phyloP scores from a whole-genome alignment of 768 basidiomycete species.

The Neoboletus subvelutipes region DNA sequence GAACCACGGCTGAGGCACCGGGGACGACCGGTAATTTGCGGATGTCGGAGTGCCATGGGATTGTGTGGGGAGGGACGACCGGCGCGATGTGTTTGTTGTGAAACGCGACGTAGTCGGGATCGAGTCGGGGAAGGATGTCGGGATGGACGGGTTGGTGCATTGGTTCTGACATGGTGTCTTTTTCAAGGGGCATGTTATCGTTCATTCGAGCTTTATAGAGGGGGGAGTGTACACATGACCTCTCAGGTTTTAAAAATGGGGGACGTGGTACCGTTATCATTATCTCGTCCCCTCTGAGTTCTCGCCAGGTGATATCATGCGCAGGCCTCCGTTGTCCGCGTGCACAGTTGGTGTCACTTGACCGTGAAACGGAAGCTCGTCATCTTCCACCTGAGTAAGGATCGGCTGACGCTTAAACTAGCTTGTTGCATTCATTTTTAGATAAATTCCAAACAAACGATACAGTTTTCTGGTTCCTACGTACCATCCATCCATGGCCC shows the following conservation, averaged over 20 bases:
- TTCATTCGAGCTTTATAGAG: background rate
- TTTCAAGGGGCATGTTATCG: background rate
- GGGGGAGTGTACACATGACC: constrained; percentile 11
- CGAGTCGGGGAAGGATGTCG: constrained; percentile 52
- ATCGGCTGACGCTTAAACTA: background rate
- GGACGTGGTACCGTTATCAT: background rate
- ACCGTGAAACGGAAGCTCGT: background rate
- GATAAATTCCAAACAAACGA: background rate
- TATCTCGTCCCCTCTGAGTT: too few species aligned
- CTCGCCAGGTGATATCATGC: background rate
- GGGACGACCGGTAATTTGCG: constrained; percentile 52
- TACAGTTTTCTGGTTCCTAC: background rate
- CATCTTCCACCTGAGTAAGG: background rate
- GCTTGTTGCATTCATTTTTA: background rate
- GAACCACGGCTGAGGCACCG: constrained; percentile 52
- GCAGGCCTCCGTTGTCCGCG: background rate
- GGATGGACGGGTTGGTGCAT: constrained; percentile 56
- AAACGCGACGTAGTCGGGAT: constrained; percentile 63
- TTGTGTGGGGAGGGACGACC: constrained; percentile 50
- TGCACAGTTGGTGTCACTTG: background rate
- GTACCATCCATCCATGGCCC: too few species aligned
- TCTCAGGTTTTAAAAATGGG: background rate
- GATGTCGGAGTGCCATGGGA: constrained; percentile 59
- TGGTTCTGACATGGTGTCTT: constrained; percentile 10
- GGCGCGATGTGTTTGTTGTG: constrained; percentile 49